Conservation (phyloP, 768 basidiomycete species). For the Boletus sp. region DNA sequence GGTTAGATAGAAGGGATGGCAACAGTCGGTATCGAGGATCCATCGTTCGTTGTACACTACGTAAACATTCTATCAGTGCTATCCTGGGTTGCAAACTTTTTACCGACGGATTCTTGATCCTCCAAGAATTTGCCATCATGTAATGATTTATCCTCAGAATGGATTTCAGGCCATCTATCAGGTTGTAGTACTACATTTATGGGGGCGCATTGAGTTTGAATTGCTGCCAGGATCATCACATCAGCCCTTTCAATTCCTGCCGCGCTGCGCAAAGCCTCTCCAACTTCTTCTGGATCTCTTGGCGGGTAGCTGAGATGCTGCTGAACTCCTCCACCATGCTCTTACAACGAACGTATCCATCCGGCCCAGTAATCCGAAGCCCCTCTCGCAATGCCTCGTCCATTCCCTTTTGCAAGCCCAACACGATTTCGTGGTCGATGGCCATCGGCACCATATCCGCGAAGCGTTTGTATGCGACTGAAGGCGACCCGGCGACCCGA, state of each 20-base stretch:
- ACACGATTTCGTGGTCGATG: slow-evolving; percentile 36
- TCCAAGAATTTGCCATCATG: too few relatives aligned
- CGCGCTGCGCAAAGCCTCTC: slow-evolving; percentile 47
- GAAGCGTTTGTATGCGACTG: slow-evolving; percentile 46
- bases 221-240: not conserved
- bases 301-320: slow-evolving; percentile 42
- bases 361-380: slow-evolving; percentile 48
- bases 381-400: slow-evolving; percentile 42
- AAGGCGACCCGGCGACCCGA: not conserved
- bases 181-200: too few relatives aligned
- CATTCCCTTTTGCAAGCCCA: slow-evolving; percentile 46
- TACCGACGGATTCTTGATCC: too few relatives aligned
- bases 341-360: slow-evolving; percentile 45
- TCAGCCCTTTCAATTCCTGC: slow-evolving; percentile 30
- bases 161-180: too few relatives aligned
- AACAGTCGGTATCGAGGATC: too few relatives aligned
- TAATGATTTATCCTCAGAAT: too few relatives aligned
- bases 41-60: too few relatives aligned
- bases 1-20: too few relatives aligned
- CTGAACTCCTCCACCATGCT: slow-evolving; percentile 51
- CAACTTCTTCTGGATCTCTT: slow-evolving; percentile 49
- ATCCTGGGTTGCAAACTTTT: too few relatives aligned
- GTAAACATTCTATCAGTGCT: too few relatives aligned
- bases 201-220: too few relatives aligned
- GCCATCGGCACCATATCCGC: slow-evolving; percentile 38